Base-by-base conservation (phyloP, 2,329 filamentous ascomycete genomes). In the Aspergillus sp. region DNA sequence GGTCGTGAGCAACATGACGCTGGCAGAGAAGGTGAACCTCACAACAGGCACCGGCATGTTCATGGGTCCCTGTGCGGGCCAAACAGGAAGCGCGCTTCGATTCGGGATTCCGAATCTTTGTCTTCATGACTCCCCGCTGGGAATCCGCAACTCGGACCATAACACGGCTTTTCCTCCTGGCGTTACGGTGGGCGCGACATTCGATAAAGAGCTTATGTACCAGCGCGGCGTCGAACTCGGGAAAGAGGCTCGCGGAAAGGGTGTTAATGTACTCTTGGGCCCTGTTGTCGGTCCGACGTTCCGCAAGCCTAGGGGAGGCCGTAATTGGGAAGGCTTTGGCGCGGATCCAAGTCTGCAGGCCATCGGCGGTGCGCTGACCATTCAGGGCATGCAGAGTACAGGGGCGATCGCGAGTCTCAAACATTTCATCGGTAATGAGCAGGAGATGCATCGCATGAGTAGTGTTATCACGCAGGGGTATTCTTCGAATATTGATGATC, bases 11-110 rank as follows among this genome's bases (percentile, higher is more conserved):
- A 84, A 86, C 51, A 91, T 94, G 90, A 93, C 90, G 0, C 76
- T 94, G 58, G 90, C 89, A 2, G 91, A 93, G 73, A 94, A 93
- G 78, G 88, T 89, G 3, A 93, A 92, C 70, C 82, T 92, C 55
- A 92, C 89, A 0, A 85, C 85, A 1, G 90, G 90, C 3, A 88
- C 84, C 1, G 90, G 90, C 1, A 82, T 88, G 45, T 89, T 82
- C 64, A 92, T 92, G 90, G 89, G 81, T 4, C 87, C 82, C 28
- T 95, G 91, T 66, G 88, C 89, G 21, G 91, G 91, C 41, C 92
- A 94, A 69, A 90, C 89, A 0, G 90, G 90, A 10, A 90, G 88
- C 60, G 89, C 87, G 1, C 73, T 79, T 15, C 84, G 91, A 6
- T 82, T 93, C 15, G 89, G 89, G 1, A 89, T 94, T 62, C 88